Evolutionary conservation across 2,329 filamentous ascomycete genomes (phyloP).

Genomic region (Pyrenophora teres): DNA sequence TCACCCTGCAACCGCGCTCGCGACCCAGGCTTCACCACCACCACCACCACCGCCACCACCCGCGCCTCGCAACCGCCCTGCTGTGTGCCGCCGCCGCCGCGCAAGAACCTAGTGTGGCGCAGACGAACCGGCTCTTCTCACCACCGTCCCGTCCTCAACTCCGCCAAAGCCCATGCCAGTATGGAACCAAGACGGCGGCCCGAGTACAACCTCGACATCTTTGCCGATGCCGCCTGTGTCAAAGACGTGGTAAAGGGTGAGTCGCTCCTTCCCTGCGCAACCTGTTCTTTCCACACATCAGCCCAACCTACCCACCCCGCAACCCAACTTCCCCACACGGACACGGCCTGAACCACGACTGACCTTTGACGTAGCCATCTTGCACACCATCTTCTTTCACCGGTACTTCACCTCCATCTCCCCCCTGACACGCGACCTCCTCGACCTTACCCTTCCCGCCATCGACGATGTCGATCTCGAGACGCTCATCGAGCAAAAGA

Average conservation of each 20-base stretch:
- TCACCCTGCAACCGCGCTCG: background rate
- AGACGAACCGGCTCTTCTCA: slow-evolving; percentile 10
- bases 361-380: slow-evolving; percentile 65
- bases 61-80: background rate
- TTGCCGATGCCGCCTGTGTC: slow-evolving; percentile 86
- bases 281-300: background rate
- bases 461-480: slow-evolving; percentile 90
- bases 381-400: slow-evolving; percentile 99
- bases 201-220: slow-evolving; percentile 92
- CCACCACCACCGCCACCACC: background rate
- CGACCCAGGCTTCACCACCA: background rate
- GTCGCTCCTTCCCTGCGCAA: slow-evolving; percentile 23
- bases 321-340: slow-evolving; percentile 12
- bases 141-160: slow-evolving; percentile 7
- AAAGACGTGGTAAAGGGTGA: slow-evolving; percentile 91
- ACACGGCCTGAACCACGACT: slow-evolving; percentile 10
- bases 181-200: slow-evolving; percentile 73
- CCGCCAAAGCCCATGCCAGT: slow-evolving; percentile 30
- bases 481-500: slow-evolving; percentile 88
- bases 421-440: slow-evolving; percentile 82
- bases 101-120: slow-evolving; percentile 21
- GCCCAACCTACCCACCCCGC: slow-evolving; percentile 11
- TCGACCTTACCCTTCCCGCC: slow-evolving; percentile 87
- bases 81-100: slow-evolving; percentile 6
- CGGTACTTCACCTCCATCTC: slow-evolving; percentile 89